Percentiles rank a stretch among this genome's conserved stretches.
Conservation (phyloP, 495 filamentous ascomycete genomes). For the Cercophora newfieldiana region DNA sequence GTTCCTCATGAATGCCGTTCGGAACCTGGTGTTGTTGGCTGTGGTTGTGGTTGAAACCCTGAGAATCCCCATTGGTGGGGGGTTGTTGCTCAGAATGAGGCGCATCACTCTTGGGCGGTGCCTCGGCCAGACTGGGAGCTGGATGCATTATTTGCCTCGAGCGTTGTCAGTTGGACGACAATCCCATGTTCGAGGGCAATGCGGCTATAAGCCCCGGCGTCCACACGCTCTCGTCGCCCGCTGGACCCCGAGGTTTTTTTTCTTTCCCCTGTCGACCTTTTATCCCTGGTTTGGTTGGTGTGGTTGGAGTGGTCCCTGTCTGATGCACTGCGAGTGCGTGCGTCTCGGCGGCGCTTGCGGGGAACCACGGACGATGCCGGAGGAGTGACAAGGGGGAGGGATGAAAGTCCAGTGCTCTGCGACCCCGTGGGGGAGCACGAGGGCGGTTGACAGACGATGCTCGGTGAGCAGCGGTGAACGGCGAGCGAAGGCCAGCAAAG, state of each 20-base stretch:
- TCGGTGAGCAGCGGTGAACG: conserved; percentile 18
- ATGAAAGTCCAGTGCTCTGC: not conserved
- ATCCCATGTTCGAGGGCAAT: conserved; percentile 28
- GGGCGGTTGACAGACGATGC: conserved; percentile 8
- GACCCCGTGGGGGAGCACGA: conserved; percentile 13
- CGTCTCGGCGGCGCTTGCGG: conserved; percentile 10
- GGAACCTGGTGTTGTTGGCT: conserved; percentile 13
- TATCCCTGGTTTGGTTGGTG: not conserved
- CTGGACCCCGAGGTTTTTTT: conserved; percentile 1
- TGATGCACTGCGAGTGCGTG: conserved; percentile 5
- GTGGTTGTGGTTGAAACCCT: conserved; percentile 26
- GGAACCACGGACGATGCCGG: conserved; percentile 17
- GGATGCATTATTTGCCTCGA: conserved; percentile 42
- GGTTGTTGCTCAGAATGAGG: conserved; percentile 34
- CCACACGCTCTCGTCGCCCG: not conserved
- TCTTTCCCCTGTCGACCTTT: not conserved
- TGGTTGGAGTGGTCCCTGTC: not conserved
- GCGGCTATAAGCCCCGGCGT: conserved; percentile 12
- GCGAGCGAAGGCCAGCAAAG: not conserved
- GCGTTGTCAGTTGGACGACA: conserved; percentile 21
- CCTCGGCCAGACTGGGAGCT: conserved; percentile 45
- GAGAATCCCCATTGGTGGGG: conserved; percentile 17
- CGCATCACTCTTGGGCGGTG: conserved; percentile 45
- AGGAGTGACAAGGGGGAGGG: conserved; percentile 2
- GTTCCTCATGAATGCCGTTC: conserved; percentile 27